Percentiles rank a stretch among this genome's conserved stretches.
Conservation (phyloP, 441 rosid species). For the Populus hybrid region DNA sequence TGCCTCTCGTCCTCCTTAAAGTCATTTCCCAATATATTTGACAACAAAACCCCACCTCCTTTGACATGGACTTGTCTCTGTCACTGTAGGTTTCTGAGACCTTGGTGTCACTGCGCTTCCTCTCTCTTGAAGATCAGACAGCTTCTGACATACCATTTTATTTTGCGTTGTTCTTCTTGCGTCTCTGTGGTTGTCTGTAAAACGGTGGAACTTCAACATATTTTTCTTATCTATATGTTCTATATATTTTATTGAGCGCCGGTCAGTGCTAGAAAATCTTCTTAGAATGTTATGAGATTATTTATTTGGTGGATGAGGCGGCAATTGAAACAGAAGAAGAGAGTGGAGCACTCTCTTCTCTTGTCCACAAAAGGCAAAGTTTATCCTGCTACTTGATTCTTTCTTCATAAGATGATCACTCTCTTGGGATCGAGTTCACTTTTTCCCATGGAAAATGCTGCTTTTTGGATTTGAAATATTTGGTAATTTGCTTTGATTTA, state of each 20-base stretch:
- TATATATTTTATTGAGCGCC: not conserved
- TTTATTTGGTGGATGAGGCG: constrained; percentile 69
- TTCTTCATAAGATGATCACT: not conserved
- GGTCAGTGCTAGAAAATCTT: not conserved
- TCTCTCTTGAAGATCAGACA: too few relatives aligned
- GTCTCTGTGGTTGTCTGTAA: too few relatives aligned
- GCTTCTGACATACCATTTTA: too few relatives aligned
- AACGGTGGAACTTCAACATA: too few relatives aligned
- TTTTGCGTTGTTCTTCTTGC: too few relatives aligned
- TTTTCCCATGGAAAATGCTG: not conserved
- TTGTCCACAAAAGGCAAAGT: constrained; percentile 53
- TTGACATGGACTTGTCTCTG: too few relatives aligned
- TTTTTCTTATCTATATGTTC: too few relatives aligned
- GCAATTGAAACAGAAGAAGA: constrained; percentile 75
- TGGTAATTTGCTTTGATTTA: not conserved
- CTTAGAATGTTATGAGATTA: not conserved
- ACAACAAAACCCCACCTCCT: too few relatives aligned
- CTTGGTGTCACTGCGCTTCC: too few relatives aligned
- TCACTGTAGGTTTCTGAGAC: too few relatives aligned
- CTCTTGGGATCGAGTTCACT: not conserved
- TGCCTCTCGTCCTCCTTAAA: too few relatives aligned
- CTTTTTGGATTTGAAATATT: not conserved
- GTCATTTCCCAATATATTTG: too few relatives aligned
- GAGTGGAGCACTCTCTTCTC: constrained; percentile 56
- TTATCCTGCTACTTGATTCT: constrained; percentile 47